Evolutionary conservation across 441 rosid genomes (phyloP).

Genomic region (Cnidoscolus chayamansa): DNA sequence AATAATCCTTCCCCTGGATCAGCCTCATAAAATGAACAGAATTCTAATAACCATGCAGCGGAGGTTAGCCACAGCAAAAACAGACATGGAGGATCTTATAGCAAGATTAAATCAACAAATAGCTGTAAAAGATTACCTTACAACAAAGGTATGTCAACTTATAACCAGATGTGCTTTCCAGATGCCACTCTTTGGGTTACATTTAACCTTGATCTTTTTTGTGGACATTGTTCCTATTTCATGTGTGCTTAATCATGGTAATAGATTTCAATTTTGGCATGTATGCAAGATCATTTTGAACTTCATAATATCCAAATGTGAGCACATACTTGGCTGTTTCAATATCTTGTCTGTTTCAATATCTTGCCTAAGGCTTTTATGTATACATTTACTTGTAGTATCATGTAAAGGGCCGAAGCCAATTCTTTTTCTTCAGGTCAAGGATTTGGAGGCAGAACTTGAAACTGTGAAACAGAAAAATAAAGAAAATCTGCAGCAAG

Average conservation of each 20-base stretch:
- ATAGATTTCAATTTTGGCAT: background rate
- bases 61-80: conserved; percentile 77
- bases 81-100: conserved; percentile 98
- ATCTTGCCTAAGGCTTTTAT: conserved; percentile 6
- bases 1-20: conserved; percentile 71
- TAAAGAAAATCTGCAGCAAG: conserved; percentile 87
- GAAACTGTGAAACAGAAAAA: conserved; percentile 81
- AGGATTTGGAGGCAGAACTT: conserved; percentile 94
- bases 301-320: background rate
- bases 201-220: background rate
- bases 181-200: conserved; percentile 13
- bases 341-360: conserved; percentile 5
- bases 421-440: conserved; percentile 51
- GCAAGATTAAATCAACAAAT: conserved; percentile 90
- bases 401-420: conserved; percentile 4
- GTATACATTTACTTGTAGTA: background rate
- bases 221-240: background rate
- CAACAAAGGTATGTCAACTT: conserved; percentile 62
- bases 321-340: background rate
- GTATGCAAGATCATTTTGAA: background rate
- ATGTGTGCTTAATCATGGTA: background rate
- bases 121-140: conserved; percentile 81
- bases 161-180: conserved; percentile 10
- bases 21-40: conserved; percentile 76
- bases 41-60: conserved; percentile 65